A percentile compares a stretch with the other conserved stretches of the same genome.
Evolutionary conservation across 225 moss, liverwort and hornwort species (phyloP).

Genomic region (Marchantia polymorpha): DNA sequence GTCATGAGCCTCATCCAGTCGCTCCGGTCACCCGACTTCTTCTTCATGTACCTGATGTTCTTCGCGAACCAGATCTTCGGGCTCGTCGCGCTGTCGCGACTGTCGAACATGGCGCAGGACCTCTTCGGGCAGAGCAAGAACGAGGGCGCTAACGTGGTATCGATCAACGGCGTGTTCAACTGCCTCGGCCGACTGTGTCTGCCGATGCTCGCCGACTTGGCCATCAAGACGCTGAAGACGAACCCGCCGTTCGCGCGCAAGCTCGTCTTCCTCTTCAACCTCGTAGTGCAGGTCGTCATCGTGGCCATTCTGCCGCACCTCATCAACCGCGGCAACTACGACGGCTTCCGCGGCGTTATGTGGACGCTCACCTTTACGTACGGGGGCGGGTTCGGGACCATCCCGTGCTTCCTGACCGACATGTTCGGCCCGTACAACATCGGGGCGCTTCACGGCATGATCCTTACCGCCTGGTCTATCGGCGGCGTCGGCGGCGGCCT

Average conservation of each 20-base stretch:
- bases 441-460: constrained; percentile 66
- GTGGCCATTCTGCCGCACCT: constrained; percentile 39
- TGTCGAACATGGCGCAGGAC: constrained; percentile 55
- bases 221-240: constrained; percentile 24
- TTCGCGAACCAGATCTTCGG: constrained; percentile 71
- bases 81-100: constrained; percentile 55
- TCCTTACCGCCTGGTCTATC: constrained; percentile 69
- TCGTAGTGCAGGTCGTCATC: constrained; percentile 43
- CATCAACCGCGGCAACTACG: constrained; percentile 38
- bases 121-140: constrained; percentile 31
- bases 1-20: constrained; percentile 17
- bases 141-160: constrained; percentile 53
- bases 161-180: constrained; percentile 72
- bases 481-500: constrained; percentile 69
- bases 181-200: constrained; percentile 51
- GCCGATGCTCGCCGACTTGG: constrained; percentile 46
- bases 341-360: constrained; percentile 54
- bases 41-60: constrained; percentile 77
- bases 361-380: constrained; percentile 62
- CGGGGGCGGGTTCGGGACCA: constrained; percentile 71
- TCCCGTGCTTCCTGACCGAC: constrained; percentile 69
- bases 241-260: constrained; percentile 61
- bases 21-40: constrained; percentile 47
- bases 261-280: constrained; percentile 46
- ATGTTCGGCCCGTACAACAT: constrained; percentile 82